phyloP scores from a whole-genome alignment of 2,329 filamentous ascomycete species.

The Biscogniauxia sp. region DNA sequence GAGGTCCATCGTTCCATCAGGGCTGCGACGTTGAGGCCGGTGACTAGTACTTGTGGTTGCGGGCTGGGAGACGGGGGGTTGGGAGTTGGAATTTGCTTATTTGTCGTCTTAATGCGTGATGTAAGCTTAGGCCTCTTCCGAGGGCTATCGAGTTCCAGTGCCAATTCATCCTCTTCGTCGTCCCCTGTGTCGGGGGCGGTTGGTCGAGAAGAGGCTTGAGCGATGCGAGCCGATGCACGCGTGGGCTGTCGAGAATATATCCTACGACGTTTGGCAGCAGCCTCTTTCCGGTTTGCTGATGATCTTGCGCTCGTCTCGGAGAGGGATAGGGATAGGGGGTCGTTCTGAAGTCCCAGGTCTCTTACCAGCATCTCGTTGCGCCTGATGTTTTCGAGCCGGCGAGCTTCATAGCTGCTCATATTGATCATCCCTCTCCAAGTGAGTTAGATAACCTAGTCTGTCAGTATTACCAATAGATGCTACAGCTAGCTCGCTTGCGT shows the following conservation, averaged over 20 bases:
- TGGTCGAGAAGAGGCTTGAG: slow-evolving; percentile 35
- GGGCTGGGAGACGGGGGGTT: not conserved
- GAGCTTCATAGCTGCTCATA: slow-evolving; percentile 41
- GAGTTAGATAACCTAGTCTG: too few relatives aligned
- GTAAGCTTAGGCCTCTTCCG: not conserved
- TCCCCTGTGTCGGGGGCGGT: slow-evolving; percentile 37
- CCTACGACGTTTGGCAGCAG: slow-evolving; percentile 40
- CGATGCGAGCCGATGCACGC: slow-evolving; percentile 47
- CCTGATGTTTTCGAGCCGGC: slow-evolving; percentile 46
- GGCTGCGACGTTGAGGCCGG: slow-evolving; percentile 12
- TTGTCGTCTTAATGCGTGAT: not conserved
- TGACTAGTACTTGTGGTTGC: not conserved
- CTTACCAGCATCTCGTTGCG: slow-evolving; percentile 47
- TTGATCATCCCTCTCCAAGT: not conserved
- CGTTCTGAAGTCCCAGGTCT: slow-evolving; percentile 43
- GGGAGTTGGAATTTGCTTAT: too few relatives aligned
- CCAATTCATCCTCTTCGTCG: slow-evolving; percentile 2
- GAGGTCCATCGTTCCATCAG: slow-evolving; percentile 39
- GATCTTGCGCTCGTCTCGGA: slow-evolving; percentile 9
- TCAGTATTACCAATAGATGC: too few relatives aligned
- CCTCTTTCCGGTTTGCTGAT: slow-evolving; percentile 5
- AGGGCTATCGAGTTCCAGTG: too few relatives aligned
- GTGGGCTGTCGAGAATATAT: slow-evolving; percentile 34
- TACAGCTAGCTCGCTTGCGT: too few relatives aligned
- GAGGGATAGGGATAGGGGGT: slow-evolving; percentile 9